Percentiles rank a stretch among this genome's conserved stretches.
These are phyloP conservation scores for Stachybotrys elegans DNA, from an alignment of 2,329 filamentous ascomycete genomes.

Conservation along the genomic window DNA sequence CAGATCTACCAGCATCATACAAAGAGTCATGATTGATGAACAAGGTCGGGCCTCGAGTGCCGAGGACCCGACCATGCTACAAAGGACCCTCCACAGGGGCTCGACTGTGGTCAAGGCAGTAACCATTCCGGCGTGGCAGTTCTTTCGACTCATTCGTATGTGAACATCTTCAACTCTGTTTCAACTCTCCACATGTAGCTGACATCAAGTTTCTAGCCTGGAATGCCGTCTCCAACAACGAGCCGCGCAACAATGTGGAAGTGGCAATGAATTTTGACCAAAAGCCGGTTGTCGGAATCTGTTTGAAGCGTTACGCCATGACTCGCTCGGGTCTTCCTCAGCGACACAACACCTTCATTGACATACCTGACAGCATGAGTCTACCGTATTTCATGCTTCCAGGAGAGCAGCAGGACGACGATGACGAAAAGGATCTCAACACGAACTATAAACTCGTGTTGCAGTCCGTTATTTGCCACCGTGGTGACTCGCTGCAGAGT, in stretches of 20 bases:
- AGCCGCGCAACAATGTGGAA: slow-evolving; percentile 64
- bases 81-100: slow-evolving; percentile 37
- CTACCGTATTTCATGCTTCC: slow-evolving; percentile 83
- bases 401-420: slow-evolving; percentile 62
- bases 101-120: slow-evolving; percentile 69
- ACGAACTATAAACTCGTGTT: slow-evolving; percentile 91
- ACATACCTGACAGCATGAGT: slow-evolving; percentile 78
- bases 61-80: slow-evolving; percentile 35
- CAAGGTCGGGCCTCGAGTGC: slow-evolving; percentile 38
- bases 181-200: slow-evolving; percentile 16
- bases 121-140: slow-evolving; percentile 95
- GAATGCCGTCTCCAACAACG: slow-evolving; percentile 61
- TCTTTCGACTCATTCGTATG: slow-evolving; percentile 88
- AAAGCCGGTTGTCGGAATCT: slow-evolving; percentile 85
- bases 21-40: slow-evolving; percentile 51
- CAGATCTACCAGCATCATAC: slow-evolving; percentile 56
- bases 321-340: slow-evolving; percentile 62
- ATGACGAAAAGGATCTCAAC: slow-evolving; percentile 58
- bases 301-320: slow-evolving; percentile 80
- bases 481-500: slow-evolving; percentile 77
- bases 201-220: slow-evolving; percentile 58
- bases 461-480: slow-evolving; percentile 89
- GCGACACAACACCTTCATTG: slow-evolving; percentile 76
- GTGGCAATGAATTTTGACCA: slow-evolving; percentile 85
- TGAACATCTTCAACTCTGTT: slow-evolving; percentile 15